Percentiles rank a stretch among this genome's conserved stretches.
These are phyloP conservation scores for Fusarium sp. DNA, from an alignment of 2,329 filamentous ascomycete genomes.

Conservation along the genomic window DNA sequence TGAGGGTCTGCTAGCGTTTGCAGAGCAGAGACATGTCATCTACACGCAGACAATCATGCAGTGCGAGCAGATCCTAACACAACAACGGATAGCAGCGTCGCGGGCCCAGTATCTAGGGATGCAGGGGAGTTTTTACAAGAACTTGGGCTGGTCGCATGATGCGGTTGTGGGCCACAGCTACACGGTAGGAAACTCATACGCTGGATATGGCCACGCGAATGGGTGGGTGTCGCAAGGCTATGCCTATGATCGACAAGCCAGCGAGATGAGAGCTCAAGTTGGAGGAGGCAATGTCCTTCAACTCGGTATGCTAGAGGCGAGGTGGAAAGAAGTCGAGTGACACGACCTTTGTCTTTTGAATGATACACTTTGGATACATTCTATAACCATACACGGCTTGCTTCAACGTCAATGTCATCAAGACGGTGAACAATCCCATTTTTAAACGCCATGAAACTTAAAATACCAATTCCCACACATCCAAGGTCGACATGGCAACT, in stretches of 20 bases:
- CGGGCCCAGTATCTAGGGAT: conserved; percentile 44
- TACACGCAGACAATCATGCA: conserved; percentile 49
- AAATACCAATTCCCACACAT: conserved; percentile 47
- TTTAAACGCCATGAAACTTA: conserved; percentile 26
- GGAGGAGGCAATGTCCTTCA: conserved; percentile 24
- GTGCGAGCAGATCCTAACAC: conserved; percentile 43
- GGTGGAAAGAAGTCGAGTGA: conserved; percentile 53
- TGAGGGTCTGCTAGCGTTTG: conserved; percentile 42
- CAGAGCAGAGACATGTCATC: conserved; percentile 44
- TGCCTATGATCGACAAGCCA: conserved; percentile 48
- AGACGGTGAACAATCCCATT: conserved; percentile 2
- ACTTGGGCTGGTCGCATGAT: conserved; percentile 35
- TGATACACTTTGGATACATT: neutral
- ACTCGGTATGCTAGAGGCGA: conserved; percentile 48
- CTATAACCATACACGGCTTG: neutral
- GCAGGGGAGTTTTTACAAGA: conserved; percentile 44
- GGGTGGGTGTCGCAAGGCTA: conserved; percentile 46
- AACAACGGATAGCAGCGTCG: conserved; percentile 41
- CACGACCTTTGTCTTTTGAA: neutral
- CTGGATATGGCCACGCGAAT: conserved; percentile 51
- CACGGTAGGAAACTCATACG: conserved; percentile 47
- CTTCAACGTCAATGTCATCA: neutral
- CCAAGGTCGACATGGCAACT: conserved; percentile 43
- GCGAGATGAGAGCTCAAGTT: conserved; percentile 29
- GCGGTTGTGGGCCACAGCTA: conserved; percentile 34